Percentiles rank a stretch among this genome's conserved stretches.
Evolutionary conservation across 176 grass and related monocot genomes (phyloP).

Genomic region (Oropetium thomaeum): DNA sequence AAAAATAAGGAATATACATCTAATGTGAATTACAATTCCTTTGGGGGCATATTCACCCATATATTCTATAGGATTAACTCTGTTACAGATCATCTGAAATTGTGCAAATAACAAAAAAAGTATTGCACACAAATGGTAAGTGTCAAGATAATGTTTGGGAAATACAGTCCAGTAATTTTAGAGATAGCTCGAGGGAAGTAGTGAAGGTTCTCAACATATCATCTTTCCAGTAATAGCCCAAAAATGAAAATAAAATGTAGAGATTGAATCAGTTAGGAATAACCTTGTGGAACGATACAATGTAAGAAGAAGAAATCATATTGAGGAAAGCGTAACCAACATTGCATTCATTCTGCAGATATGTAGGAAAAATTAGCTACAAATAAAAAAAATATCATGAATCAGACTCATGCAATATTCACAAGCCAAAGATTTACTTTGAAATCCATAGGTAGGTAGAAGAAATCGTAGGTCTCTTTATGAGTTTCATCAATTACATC

Average conservation of each 20-base stretch:
- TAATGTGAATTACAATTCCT: neutral
- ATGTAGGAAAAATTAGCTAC: neutral
- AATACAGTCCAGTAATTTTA: neutral
- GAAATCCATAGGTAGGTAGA: constrained; percentile 59
- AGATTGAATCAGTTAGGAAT: neutral
- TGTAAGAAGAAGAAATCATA: constrained; percentile 39
- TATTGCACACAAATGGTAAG: neutral
- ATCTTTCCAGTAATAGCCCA: constrained; percentile 1
- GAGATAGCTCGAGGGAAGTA: neutral
- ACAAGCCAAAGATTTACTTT: constrained; percentile 37
- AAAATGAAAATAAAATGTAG: neutral
- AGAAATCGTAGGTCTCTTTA: constrained; percentile 50
- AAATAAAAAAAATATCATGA: neutral
- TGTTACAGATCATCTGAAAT: neutral
- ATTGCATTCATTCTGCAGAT: constrained; percentile 61
- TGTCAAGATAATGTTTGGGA: neutral
- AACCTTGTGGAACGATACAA: constrained; percentile 54
- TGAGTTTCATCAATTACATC: constrained; percentile 56
- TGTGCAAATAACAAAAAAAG: neutral
- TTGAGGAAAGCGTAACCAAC: constrained; percentile 68
- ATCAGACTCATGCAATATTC: neutral
- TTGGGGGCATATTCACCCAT: neutral
- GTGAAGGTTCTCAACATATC: neutral
- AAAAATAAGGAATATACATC: neutral
- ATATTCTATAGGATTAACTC: neutral